These are phyloP conservation scores for Linum usitatissimum DNA, from an alignment of 345 rosid species.

Conservation along the genomic window DNA sequence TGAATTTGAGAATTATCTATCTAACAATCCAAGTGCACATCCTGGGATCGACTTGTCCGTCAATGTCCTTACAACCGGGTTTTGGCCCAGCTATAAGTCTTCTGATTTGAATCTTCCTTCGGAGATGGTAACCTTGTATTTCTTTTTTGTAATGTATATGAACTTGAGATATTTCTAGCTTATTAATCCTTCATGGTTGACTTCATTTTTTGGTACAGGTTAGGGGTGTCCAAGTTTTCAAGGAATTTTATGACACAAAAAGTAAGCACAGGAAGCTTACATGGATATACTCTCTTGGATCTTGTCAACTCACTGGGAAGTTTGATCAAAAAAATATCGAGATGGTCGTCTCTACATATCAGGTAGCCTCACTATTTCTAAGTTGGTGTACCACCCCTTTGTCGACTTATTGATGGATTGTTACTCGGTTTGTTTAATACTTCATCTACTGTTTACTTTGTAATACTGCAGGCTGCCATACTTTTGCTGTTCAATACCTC, in stretches of 20 bases:
- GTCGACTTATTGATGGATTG: not conserved
- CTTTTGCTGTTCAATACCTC: conserved; percentile 32
- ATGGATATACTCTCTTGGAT: conserved; percentile 60
- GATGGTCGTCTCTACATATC: conserved; percentile 42
- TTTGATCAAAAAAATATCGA: conserved; percentile 51
- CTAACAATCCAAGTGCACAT: conserved; percentile 36
- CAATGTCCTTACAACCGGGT: conserved; percentile 79
- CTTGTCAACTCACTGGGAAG: conserved; percentile 48
- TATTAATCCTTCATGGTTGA: not conserved
- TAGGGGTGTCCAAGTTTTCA: conserved; percentile 43
- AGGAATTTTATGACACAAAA: conserved; percentile 42
- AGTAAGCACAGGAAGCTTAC: conserved; percentile 50
- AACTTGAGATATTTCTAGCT: not conserved
- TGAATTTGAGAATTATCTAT: conserved; percentile 60
- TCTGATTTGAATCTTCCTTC: conserved; percentile 66
- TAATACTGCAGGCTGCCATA: conserved; percentile 24
- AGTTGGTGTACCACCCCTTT: no score
- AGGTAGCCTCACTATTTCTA: conserved; percentile 11
- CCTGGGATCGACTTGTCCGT: conserved; percentile 77
- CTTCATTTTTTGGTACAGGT: not conserved
- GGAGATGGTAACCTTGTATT: conserved; percentile 47
- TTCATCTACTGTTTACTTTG: not conserved
- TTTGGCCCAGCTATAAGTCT: conserved; percentile 88
- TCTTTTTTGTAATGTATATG: conserved; percentile 1
- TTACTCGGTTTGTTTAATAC: not conserved